These are phyloP conservation scores for Hanseniaspora sp. DNA, from an alignment of 1,139 yeast genomes.

Conservation along the genomic window DNA sequence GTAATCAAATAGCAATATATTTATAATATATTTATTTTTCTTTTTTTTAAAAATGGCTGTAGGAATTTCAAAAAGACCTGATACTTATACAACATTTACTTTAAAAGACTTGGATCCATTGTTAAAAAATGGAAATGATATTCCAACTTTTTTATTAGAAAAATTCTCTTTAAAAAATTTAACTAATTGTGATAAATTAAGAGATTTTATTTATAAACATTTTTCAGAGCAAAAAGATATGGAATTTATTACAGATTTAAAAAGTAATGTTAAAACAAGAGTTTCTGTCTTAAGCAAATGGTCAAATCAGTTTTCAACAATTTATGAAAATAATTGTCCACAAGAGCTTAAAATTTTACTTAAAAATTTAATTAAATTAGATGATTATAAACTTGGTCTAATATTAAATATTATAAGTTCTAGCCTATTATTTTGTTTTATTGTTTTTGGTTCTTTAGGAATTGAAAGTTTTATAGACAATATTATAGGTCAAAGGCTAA, in stretches of 20 bases:
- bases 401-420: background rate
- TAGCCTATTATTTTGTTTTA: background rate
- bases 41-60: conserved; percentile 16
- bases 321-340: background rate
- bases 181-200: conserved; percentile 40
- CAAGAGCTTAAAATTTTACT: background rate
- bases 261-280: background rate
- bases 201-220: conserved; percentile 41
- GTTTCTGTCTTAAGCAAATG: background rate
- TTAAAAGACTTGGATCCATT: conserved; percentile 19
- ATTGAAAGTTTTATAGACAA: conserved; percentile 9
- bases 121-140: conserved; percentile 19
- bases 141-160: conserved; percentile 34
- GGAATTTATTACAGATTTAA: conserved; percentile 1
- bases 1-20: too few relatives aligned
- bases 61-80: conserved; percentile 16
- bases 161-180: conserved; percentile 41
- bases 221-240: background rate
- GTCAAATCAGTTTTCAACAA: background rate
- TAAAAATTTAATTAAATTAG: background rate
- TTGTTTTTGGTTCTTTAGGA: background rate
- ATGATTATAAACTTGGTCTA: background rate
- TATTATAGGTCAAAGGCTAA: conserved; percentile 40
- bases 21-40: too few relatives aligned
- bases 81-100: conserved; percentile 17